Evolutionary conservation across 1,284 basidiomycete species (phyloP).

Genomic region (Rhizopogon parksii): DNA sequence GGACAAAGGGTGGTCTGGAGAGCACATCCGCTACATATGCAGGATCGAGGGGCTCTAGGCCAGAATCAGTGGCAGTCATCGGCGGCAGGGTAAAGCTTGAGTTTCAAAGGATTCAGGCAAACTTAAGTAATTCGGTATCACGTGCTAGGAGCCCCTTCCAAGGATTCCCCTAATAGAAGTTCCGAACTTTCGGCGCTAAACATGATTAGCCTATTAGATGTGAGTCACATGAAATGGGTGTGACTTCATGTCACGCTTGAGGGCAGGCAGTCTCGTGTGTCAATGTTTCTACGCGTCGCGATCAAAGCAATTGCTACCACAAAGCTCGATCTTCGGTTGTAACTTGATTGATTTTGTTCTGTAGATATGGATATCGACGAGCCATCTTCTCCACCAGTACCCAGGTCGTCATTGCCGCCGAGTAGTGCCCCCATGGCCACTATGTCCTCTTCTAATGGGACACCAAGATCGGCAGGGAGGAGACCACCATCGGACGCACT

Average conservation of each 20-base stretch:
- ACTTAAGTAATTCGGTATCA: too few species aligned
- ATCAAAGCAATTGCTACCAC: slow-evolving; percentile 10
- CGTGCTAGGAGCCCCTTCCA: too few species aligned
- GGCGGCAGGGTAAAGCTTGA: not conserved
- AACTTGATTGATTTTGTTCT: slow-evolving; percentile 3
- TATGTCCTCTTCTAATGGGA: slow-evolving; percentile 36
- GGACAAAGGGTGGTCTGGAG: slow-evolving; percentile 60
- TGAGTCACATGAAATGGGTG: not conserved
- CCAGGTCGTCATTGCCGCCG: slow-evolving; percentile 50
- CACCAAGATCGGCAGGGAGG: slow-evolving; percentile 34
- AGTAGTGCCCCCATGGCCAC: slow-evolving; percentile 56
- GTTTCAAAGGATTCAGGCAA: too few species aligned
- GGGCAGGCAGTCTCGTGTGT: slow-evolving; percentile 41
- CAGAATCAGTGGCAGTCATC: slow-evolving; percentile 25
- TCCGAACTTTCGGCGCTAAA: too few species aligned
- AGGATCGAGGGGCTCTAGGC: slow-evolving; percentile 58
- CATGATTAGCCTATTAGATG: too few species aligned
- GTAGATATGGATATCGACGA: slow-evolving; percentile 35
- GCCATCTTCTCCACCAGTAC: slow-evolving; percentile 36
- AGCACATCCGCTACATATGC: slow-evolving; percentile 53
- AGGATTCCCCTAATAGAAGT: too few species aligned
- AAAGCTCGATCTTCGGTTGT: slow-evolving; percentile 1
- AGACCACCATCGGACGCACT: slow-evolving; percentile 54
- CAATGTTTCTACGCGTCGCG: slow-evolving; percentile 22
- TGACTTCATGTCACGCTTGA: slow-evolving; percentile 20